Base-by-base conservation (phyloP, 306 rosid species). In the Cucurbita moschata region DNA sequence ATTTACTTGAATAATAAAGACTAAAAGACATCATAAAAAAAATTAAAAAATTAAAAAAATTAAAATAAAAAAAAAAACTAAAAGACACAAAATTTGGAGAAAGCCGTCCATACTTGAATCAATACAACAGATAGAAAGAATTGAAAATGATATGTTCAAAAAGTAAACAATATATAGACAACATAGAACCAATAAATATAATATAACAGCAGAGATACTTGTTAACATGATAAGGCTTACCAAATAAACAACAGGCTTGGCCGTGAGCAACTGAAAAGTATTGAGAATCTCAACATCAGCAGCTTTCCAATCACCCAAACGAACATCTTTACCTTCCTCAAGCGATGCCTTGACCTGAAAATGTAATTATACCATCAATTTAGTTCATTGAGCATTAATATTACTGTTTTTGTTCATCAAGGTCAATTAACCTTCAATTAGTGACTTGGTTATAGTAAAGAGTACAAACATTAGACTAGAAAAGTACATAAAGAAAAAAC, bases 261-360 rank as follows among this genome's bases (percentile, higher is more conserved):
- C 99, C 47, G 96, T 87, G 43, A 94, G 96, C 90, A 94, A 84
- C 83, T 94, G 99, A 73, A 91, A 91, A 72, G 97, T 79, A 88
- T 94, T 94, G 61, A 91, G 59, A 79, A 94, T 88, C 83, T 94
- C 99, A 23, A 84, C 76, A 47, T 94, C 99, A 72, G 99, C 96
- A 82, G 96, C 84, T 78, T 94, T 91, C 99, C 99, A 94, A 8
- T 94, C 99, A 81, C 96, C 97, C 16, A 94, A 85, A 26, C 99
- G 99, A 19, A 94, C 72, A 86, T 94, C 97, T 84, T 94, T 91
- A 79, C 91, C 99, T 39, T 89, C 97, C 83, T 75, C 83, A 40
- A 94, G 86, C 66, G 69, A 74, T 64, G 91, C 88, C 84, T 88
- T 91, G 79, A 94, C 89, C 99, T 94, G 85, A 76, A 81, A 76